Percentiles rank a stretch among this genome's conserved stretches.
phyloP scores from a whole-genome alignment of 345 rosid species.

The Eucalyptus polybractea region DNA sequence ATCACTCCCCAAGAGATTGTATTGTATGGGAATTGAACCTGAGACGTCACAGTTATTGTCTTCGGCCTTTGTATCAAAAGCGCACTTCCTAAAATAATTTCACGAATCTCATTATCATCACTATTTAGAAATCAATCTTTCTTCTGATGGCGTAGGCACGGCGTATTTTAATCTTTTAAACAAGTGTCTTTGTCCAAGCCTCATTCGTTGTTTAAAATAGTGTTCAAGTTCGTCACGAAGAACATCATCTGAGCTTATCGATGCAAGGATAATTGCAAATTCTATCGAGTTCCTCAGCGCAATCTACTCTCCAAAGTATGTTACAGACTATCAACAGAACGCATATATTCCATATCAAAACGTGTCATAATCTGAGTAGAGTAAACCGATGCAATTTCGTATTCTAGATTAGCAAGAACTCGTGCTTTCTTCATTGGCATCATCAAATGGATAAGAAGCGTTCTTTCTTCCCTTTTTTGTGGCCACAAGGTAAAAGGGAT shows the following conservation, averaged over 20 bases:
- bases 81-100: neutral
- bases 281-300: neutral
- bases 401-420: neutral
- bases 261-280: neutral
- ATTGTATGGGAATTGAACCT: neutral
- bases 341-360: neutral
- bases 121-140: neutral
- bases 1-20: neutral
- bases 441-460: neutral
- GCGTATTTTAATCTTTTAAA: neutral
- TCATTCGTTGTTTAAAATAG: neutral
- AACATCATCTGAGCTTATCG: neutral
- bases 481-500: neutral
- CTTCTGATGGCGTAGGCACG: neutral
- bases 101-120: neutral
- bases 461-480: neutral
- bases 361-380: neutral
- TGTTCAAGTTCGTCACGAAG: neutral
- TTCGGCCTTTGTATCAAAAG: neutral
- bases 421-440: neutral
- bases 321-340: neutral
- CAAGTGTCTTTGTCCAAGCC: neutral
- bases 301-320: neutral
- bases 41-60: neutral
- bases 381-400: neutral